These are phyloP conservation scores for Schwanniomyces etchellsii DNA, from an alignment of 1,139 yeast genomes.

Conservation along the genomic window DNA sequence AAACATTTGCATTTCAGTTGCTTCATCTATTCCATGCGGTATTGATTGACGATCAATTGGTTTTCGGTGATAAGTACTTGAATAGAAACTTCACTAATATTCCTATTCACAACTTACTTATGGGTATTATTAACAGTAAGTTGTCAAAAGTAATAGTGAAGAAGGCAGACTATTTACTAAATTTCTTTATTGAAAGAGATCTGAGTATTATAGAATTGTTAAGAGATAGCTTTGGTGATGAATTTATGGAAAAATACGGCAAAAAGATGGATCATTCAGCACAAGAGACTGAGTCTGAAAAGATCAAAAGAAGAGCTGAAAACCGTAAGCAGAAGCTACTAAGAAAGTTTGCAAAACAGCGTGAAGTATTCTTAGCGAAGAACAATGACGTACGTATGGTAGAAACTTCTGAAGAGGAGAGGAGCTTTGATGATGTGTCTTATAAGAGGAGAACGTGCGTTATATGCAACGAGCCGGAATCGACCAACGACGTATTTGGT, in stretches of 20 bases:
- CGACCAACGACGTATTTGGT: conserved; percentile 44
- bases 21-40: conserved; percentile 66
- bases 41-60: conserved; percentile 46
- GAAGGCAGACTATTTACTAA: conserved; percentile 55
- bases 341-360: conserved; percentile 37
- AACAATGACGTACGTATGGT: conserved; percentile 12
- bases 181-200: conserved; percentile 43
- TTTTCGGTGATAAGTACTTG: conserved; percentile 32
- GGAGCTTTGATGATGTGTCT: too few relatives aligned
- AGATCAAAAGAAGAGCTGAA: conserved; percentile 35
- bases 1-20: conserved; percentile 50
- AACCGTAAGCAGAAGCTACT: conserved; percentile 32
- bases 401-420: conserved; percentile 5
- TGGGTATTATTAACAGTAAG: conserved; percentile 45
- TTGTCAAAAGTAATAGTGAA: conserved; percentile 43
- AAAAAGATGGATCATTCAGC: conserved; percentile 20
- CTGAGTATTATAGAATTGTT: conserved; percentile 45
- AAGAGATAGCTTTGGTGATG: conserved; percentile 53
- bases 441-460: conserved; percentile 46
- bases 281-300: conserved; percentile 30
- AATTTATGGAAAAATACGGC: conserved; percentile 39
- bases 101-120: conserved; percentile 51
- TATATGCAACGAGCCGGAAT: conserved; percentile 58
- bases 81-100: conserved; percentile 44
- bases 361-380: conserved; percentile 31